Evolutionary conservation across 2,329 filamentous ascomycete species (phyloP).

Genomic region (Cryoendolithus antarcticus): DNA sequence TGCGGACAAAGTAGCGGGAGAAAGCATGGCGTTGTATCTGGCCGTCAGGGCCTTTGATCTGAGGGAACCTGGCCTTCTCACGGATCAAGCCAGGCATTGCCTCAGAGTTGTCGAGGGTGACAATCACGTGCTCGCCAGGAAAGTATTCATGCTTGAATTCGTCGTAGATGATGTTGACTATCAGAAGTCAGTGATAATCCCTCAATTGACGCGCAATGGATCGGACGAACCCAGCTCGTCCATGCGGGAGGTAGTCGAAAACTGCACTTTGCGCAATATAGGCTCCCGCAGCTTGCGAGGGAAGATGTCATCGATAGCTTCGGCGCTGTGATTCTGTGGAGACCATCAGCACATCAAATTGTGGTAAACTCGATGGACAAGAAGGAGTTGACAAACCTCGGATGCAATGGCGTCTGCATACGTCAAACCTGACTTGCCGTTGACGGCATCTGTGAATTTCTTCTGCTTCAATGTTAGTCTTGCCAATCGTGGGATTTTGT

Average conservation of each 20-base stretch:
- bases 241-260: constrained; percentile 76
- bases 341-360: constrained; percentile 10
- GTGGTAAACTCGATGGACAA: too few relatives aligned
- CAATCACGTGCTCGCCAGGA: constrained; percentile 71
- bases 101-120: constrained; percentile 57
- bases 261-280: constrained; percentile 81
- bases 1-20: constrained; percentile 68
- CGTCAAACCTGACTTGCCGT: constrained; percentile 76
- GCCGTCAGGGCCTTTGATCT: constrained; percentile 50
- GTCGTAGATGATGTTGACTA: constrained; percentile 46
- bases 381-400: constrained; percentile 16
- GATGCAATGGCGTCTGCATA: constrained; percentile 73
- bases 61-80: constrained; percentile 69
- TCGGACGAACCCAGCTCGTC: constrained; percentile 55
- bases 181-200: not conserved
- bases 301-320: constrained; percentile 83
- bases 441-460: constrained; percentile 91
- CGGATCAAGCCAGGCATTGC: constrained; percentile 60
- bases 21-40: constrained; percentile 54
- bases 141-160: constrained; percentile 78
- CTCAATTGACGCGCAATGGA: too few relatives aligned
- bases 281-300: constrained; percentile 85
- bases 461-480: constrained; percentile 40
- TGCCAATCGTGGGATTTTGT: constrained; percentile 2
- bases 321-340: constrained; percentile 49